Base-by-base conservation (phyloP, 768 basidiomycete species). In the Phaeotremella fagi region DNA sequence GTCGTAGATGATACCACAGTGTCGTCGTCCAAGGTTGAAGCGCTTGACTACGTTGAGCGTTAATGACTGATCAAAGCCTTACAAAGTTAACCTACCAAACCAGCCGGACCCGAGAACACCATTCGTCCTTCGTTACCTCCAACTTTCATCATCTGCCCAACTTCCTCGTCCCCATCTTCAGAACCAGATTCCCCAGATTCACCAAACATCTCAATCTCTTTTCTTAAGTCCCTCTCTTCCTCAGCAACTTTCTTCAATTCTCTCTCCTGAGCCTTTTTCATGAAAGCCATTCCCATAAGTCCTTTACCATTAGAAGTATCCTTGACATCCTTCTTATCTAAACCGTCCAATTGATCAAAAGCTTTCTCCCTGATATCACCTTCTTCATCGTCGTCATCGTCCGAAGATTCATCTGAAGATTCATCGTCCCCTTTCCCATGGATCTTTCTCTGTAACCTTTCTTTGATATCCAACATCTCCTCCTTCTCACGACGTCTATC, bases 251-350 rank as follows among this genome's bases (percentile, higher is more conserved):
- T 78, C 7, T 72, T 77, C 61, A 80, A 76, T 51, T 84, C 81
- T 59, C 88, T 79, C 3, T 82, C 82, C 77, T 86, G 84, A 0
- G 90, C 92, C 42, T 91, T 86, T 73, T 87, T 85, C 94, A 99
- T 99, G 75, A 98, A 99, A 76, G 95, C 97, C 95, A 98, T 97
- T 59, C 83, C 81, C 71, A 95, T 87, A 9, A 97, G 80, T 55
- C 87, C 82, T 75, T 85, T 87, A 45, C 75, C 66, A 76, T 75
- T 20, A 71, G 76, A 24, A 50, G 41, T 5, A 50, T 61, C 26
- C 62, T 67, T 70, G 12, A 72, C 72, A 15, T 70, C 78, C 28
- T 78, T 75, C 9, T 70, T 68, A 20, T 81, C 78, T 38, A 87
- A 62, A 27, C 70, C 64, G 20, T 78, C 77, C 22, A 94, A 78